Evolutionary conservation across 208 protist genomes (phyloP).

Genomic region (Leishmania braziliensis): DNA sequence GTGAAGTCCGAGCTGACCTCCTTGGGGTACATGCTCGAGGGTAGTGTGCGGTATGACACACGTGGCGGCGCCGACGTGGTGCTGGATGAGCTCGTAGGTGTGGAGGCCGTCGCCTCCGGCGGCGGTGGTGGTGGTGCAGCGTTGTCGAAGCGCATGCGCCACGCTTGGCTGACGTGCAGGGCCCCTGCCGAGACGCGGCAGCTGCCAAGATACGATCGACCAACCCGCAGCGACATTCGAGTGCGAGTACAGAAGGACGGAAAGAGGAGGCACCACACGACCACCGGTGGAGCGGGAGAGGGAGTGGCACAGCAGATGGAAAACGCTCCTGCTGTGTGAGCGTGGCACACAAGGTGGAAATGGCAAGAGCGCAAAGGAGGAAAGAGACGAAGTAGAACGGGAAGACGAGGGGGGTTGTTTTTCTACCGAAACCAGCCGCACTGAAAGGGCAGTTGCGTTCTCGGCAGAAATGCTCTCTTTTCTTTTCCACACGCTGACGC

Average conservation of each 20-base stretch:
- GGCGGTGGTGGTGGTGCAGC: slow-evolving; percentile 10
- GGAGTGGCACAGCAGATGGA: neutral
- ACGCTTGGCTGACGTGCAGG: slow-evolving; percentile 11
- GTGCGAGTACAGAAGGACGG: neutral
- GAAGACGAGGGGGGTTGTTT: too few relatives aligned
- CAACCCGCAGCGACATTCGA: slow-evolving; percentile 4
- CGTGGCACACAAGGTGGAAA: neutral
- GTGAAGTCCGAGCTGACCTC: slow-evolving; percentile 60
- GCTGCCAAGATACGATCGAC: neutral
- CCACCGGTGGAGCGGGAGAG: neutral
- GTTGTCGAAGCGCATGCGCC: slow-evolving; percentile 51
- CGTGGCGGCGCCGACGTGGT: neutral
- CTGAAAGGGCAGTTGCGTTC: neutral
- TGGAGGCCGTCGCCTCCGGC: neutral
- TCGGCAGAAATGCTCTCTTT: neutral
- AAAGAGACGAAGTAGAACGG: neutral
- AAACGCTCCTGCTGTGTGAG: neutral
- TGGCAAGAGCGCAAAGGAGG: neutral
- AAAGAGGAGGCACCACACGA: neutral
- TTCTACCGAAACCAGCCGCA: neutral
- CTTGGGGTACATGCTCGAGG: slow-evolving; percentile 79
- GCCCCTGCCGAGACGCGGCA: neutral
- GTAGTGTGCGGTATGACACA: slow-evolving; percentile 36
- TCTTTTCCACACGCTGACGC: neutral
- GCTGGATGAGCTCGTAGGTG: neutral